Evolutionary conservation across 169 alveolate genomes (phyloP).

Genomic region (Perkinsus marinus): DNA sequence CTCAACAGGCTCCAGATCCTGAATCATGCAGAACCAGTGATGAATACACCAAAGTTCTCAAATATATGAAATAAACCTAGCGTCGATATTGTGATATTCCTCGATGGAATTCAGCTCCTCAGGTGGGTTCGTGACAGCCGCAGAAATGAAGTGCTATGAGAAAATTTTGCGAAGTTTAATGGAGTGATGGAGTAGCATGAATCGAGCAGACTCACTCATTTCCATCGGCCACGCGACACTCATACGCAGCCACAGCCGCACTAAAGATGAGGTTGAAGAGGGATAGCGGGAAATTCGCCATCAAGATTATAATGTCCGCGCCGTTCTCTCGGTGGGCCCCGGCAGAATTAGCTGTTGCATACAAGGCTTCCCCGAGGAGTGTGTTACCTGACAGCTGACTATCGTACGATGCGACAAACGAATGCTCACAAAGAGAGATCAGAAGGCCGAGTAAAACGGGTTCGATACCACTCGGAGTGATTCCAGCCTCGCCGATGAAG

Average conservation of each 20-base stretch:
- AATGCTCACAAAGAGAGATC: not conserved
- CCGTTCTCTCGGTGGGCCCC: not conserved
- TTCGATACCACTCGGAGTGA: not conserved
- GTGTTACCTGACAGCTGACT: not conserved
- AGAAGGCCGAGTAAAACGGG: not conserved
- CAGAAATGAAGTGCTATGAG: no score
- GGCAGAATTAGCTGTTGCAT: not conserved
- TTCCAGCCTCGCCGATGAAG: not conserved
- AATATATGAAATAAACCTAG: no score
- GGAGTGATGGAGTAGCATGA: no score
- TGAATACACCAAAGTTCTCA: no score
- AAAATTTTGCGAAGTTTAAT: no score
- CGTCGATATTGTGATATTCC: no score
- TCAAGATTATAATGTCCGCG: not conserved
- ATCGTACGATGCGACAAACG: not conserved
- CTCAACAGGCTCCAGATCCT: no score
- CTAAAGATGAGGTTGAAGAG: not conserved
- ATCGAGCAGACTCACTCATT: not conserved
- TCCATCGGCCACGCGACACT: not conserved
- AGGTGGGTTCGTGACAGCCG: no score
- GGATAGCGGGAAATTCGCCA: not conserved
- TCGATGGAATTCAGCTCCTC: no score
- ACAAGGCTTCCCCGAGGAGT: not conserved
- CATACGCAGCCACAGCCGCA: not conserved
- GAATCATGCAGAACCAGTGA: no score